Percentiles rank a stretch among this genome's conserved stretches.
Conservation (phyloP, 2,329 filamentous ascomycete genomes). For the Cercospora zeina region DNA sequence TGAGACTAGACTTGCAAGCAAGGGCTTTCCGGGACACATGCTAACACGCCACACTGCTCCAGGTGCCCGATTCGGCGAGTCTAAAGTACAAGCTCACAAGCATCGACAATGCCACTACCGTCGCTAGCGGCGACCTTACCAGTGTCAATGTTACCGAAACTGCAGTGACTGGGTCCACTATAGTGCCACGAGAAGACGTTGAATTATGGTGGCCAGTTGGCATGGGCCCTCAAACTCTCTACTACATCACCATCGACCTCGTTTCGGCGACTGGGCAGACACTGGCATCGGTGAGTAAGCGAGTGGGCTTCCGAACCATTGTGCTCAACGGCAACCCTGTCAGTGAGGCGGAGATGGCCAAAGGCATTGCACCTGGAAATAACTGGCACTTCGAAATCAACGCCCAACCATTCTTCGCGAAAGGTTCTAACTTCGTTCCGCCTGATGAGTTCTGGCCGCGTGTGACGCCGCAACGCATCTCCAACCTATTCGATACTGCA, state of each 20-base stretch:
- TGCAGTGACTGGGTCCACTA: constrained; percentile 53
- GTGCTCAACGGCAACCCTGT: constrained; percentile 59
- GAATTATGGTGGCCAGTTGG: constrained; percentile 63
- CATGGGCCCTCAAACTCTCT: constrained; percentile 59
- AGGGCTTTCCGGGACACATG: not conserved
- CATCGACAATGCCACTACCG: constrained; percentile 44
- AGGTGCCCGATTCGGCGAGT: constrained; percentile 45
- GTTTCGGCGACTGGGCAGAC: constrained; percentile 41
- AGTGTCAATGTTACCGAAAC: constrained; percentile 47
- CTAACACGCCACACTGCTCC: not conserved
- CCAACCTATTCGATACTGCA: constrained; percentile 56
- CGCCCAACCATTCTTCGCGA: constrained; percentile 63
- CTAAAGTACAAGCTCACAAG: constrained; percentile 54
- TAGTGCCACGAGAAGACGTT: constrained; percentile 48
- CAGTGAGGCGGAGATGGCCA: constrained; percentile 54
- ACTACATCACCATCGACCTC: constrained; percentile 56
- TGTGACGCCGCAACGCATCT: constrained; percentile 56
- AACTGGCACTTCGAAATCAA: constrained; percentile 69
- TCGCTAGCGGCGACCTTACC: constrained; percentile 44
- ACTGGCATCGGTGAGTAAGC: constrained; percentile 52
- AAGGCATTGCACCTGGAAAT: constrained; percentile 58
- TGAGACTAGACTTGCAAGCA: not conserved
- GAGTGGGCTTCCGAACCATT: constrained; percentile 63
- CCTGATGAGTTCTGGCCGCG: constrained; percentile 64
- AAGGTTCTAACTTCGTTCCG: constrained; percentile 64